Evolutionary conservation across 148 eudicot species (phyloP).

Genomic region (Pharnaceum exiguum): DNA sequence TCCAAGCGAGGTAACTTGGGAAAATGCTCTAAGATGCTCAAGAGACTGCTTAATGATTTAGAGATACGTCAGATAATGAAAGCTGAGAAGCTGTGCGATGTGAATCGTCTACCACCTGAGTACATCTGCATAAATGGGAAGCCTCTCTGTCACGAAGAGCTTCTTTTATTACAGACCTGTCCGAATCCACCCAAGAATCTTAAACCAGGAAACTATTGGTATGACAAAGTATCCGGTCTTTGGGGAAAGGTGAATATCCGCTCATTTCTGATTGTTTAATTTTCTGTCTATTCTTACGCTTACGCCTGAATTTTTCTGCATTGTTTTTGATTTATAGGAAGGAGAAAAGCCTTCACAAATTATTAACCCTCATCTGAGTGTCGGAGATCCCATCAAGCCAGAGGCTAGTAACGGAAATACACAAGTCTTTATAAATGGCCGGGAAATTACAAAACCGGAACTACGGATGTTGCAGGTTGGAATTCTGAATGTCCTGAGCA

Average conservation of each 20-base stretch:
- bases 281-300: constrained; percentile 8
- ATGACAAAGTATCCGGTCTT: constrained; percentile 98
- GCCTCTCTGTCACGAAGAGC: constrained; percentile 84
- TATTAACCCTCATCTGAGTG: constrained; percentile 83
- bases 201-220: constrained; percentile 94
- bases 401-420: constrained; percentile 95
- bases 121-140: constrained; percentile 76
- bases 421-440: constrained; percentile 88
- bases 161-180: constrained; percentile 66
- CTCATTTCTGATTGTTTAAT: background rate
- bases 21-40: constrained; percentile 85
- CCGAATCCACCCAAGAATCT: constrained; percentile 83
- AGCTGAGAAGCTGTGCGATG: constrained; percentile 84
- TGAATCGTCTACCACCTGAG: constrained; percentile 90
- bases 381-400: constrained; percentile 76
- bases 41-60: constrained; percentile 81
- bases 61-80: constrained; percentile 90
- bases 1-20: constrained; percentile 77
- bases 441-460: constrained; percentile 95
- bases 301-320: constrained; percentile 6
- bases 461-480: constrained; percentile 92
- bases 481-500: constrained; percentile 2
- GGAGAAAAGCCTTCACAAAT: constrained; percentile 91
- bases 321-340: constrained; percentile 50
- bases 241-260: constrained; percentile 93